A percentile compares a stretch with the other conserved stretches of the same genome.
These are phyloP conservation scores for Linnemannia schmuckeri DNA, from an alignment of 192 early-diverging fungal genomes.

Conservation along the genomic window DNA sequence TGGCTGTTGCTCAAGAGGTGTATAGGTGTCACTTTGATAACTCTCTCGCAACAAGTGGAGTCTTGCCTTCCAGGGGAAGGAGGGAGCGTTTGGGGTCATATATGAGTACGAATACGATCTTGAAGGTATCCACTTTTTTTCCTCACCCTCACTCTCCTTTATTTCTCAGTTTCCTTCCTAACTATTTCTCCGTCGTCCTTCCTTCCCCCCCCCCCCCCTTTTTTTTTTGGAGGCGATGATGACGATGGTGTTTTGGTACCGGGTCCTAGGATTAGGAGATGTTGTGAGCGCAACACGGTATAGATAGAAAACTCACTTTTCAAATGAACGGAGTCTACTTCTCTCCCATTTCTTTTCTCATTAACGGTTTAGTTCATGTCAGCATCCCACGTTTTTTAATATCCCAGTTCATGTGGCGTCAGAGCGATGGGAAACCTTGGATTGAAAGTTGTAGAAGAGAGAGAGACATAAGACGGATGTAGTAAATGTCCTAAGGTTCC, in stretches of 20 bases:
- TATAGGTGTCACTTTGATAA: neutral
- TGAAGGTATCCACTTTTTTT: neutral
- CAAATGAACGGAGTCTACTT: no score
- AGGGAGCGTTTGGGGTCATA: neutral
- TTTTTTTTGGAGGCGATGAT: neutral
- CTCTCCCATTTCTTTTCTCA: no score
- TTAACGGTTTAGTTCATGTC: no score
- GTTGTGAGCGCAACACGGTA: no score
- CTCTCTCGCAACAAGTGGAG: neutral
- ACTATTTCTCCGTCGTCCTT: neutral
- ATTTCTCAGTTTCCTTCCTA: neutral
- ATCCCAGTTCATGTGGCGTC: neutral
- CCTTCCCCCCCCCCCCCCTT: no score
- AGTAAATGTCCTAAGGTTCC: neutral
- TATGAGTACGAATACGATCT: neutral
- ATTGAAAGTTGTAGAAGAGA: no score
- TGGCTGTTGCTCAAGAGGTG: no score
- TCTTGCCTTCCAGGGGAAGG: neutral
- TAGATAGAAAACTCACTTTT: no score
- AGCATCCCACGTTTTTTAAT: neutral
- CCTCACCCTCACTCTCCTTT: neutral
- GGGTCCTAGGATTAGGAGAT: no score
- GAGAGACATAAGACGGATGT: no score
- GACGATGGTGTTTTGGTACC: neutral
- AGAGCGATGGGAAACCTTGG: neutral